phyloP scores from a whole-genome alignment of 805 yeast species.

The Ogataea degrootiae region DNA sequence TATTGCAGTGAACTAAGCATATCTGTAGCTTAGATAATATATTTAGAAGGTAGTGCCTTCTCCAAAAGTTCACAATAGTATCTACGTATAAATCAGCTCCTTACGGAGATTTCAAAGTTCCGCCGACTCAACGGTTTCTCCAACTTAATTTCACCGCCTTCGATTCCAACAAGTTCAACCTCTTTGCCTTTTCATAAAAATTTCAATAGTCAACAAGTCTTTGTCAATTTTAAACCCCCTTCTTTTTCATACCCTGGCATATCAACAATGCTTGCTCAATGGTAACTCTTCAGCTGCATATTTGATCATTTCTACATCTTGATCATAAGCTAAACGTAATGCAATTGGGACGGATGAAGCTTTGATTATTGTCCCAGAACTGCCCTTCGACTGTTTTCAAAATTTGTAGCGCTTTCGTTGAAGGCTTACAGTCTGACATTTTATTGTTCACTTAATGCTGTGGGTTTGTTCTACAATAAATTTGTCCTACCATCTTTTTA shows the following conservation, averaged over 20 bases:
- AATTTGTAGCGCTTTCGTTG: conserved; percentile 26
- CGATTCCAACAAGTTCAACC: conserved; percentile 36
- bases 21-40: too few species aligned
- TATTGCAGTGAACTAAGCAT: too few species aligned
- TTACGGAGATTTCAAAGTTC: conserved; percentile 31
- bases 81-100: conserved; percentile 27
- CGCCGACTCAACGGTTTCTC: conserved; percentile 23
- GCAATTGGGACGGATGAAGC: conserved; percentile 32
- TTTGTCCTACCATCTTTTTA: neutral
- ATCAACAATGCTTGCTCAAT: conserved; percentile 37
- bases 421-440: conserved; percentile 11
- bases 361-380: conserved; percentile 12
- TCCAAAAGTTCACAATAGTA: too few species aligned
- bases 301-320: conserved; percentile 27
- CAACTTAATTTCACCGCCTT: conserved; percentile 35
- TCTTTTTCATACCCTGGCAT: conserved; percentile 34
- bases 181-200: conserved; percentile 30
- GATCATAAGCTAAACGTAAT: conserved; percentile 34
- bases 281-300: conserved; percentile 29
- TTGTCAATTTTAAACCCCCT: conserved; percentile 28
- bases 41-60: too few species aligned
- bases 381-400: conserved; percentile 25
- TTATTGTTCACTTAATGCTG: too few species aligned
- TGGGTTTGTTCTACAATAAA: neutral
- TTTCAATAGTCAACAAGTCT: conserved; percentile 28